Base-by-base conservation (phyloP, 2,329 filamentous ascomycete genomes). In the Aspergillus thermomutatus region DNA sequence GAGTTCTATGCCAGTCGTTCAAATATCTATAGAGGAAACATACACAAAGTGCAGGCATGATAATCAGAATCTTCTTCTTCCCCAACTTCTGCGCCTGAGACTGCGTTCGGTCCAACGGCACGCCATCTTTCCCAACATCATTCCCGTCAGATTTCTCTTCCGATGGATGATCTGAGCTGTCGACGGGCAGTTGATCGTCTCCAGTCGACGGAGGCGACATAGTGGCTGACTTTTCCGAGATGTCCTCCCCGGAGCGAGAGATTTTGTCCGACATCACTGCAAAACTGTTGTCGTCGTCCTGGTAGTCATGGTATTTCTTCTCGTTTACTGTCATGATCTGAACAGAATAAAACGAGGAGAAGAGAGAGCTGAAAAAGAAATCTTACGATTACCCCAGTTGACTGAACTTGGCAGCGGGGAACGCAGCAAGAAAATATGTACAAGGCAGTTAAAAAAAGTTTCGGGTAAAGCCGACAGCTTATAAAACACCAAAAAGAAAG, bases 31-130 rank as follows among this genome's bases (percentile, higher is more conserved):
- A 23, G 28, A 11, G 23, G 14, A 25, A 51, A 56, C 71, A 63
- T 71, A 75, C 72, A 60, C 74, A 76, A 43, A 78, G 70, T 4
- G 75, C 75, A 11, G 66, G 61, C 72, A 78, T 76, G 40, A 78
- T 74, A 23, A 77, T 64, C 10, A 68, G 54, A 31, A 76, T 73
- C 63, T 76, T 72, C 51, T 72, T 73, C 61, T 72, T 76, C 23
- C 72, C 69, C 63, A 78, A 64, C 45, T 68, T 72, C 9, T 72
- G 67, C 4, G 74, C 72, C 61, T 74, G 70, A 1, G 75, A 77
- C 8, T 69, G 65, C 4, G 65, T 64, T n/a, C 65, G 65, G 40
- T 71, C 69, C n/a, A 73, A 59, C 26, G 68, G 55, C 3, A 61
- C 60, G 4, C 65, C 65, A 17, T 58, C 49, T 21, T 63, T 66